Evolutionary conservation across 495 filamentous ascomycete species (phyloP).

Genomic region (Friedmanniomyces endolithicus): DNA sequence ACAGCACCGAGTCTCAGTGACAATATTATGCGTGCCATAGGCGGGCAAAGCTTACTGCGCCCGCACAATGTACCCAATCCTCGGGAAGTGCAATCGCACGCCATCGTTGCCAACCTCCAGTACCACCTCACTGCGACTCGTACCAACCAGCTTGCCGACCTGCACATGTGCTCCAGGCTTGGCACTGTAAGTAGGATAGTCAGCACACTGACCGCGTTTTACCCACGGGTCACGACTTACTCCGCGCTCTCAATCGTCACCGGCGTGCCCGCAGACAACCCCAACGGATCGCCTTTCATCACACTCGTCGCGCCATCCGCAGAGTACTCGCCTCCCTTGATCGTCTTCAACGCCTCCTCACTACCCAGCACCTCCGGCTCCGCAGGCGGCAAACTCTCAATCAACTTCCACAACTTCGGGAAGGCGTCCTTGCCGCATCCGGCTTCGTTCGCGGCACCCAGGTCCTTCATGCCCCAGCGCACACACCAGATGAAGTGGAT

Average conservation of each 20-base stretch:
- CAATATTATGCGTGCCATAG: constrained; percentile 7
- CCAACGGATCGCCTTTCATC: constrained; percentile 12
- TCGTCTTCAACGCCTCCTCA: constrained; percentile 13
- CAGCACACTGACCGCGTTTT: background rate
- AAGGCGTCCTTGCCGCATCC: constrained; percentile 18
- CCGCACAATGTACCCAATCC: constrained; percentile 16
- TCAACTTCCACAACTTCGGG: constrained; percentile 17
- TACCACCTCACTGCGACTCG: constrained; percentile 14
- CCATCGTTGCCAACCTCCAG: constrained; percentile 18
- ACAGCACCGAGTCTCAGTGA: constrained; percentile 14
- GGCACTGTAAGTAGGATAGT: background rate
- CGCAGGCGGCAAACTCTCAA: constrained; percentile 12
- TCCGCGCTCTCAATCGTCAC: constrained; percentile 19
- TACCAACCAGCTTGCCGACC: constrained; percentile 17
- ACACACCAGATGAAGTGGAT: constrained; percentile 18
- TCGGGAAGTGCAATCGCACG: constrained; percentile 19
- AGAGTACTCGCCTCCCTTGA: constrained; percentile 2
- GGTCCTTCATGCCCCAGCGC: constrained; percentile 17
- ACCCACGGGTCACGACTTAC: constrained; percentile 18
- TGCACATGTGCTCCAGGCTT: constrained; percentile 18
- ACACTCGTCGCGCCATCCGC: background rate
- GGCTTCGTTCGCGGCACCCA: constrained; percentile 11
- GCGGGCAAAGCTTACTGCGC: background rate
- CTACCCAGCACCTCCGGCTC: constrained; percentile 4
- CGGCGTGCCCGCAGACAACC: constrained; percentile 5